phyloP scores from a whole-genome alignment of 345 rosid genomes.

The Turritis glabra region DNA sequence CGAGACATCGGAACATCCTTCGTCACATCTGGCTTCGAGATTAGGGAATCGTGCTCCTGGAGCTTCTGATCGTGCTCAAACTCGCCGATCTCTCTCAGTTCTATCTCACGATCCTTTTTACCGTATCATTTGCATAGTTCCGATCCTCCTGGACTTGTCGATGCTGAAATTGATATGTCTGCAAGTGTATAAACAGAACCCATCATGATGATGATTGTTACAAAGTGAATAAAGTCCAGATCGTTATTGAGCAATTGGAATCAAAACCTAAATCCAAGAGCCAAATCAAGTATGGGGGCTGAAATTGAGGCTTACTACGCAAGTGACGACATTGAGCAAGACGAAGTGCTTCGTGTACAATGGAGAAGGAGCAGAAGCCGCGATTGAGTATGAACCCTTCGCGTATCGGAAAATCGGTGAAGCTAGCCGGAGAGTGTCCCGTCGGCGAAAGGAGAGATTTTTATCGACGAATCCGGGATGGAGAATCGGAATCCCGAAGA shows the following conservation, averaged over 20 bases:
- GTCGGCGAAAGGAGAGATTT: slow-evolving; percentile 14
- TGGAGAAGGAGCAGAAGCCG: slow-evolving; percentile 17
- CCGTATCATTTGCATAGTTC: no score
- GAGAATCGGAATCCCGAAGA: slow-evolving; percentile 1
- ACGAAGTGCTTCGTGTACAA: slow-evolving; percentile 52
- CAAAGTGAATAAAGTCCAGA: not conserved
- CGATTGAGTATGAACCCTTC: slow-evolving; percentile 17
- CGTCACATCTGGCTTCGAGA: not conserved
- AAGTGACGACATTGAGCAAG: slow-evolving; percentile 63
- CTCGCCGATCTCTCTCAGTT: not conserved
- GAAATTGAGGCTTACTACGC: slow-evolving; percentile 47
- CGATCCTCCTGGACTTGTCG: no score
- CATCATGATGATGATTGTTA: not conserved
- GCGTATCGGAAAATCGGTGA: slow-evolving; percentile 32
- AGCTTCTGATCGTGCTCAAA: accelerated
- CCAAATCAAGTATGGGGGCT: not conserved
- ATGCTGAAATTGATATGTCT: slow-evolving; percentile 81
- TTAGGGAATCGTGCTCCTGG: not conserved
- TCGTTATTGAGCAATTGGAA: not conserved
- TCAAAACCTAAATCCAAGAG: slow-evolving; percentile 20
- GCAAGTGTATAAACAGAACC: slow-evolving; percentile 11
- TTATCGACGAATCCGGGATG: not conserved
- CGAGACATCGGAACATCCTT: not conserved
- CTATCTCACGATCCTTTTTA: not conserved
- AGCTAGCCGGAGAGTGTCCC: slow-evolving; percentile 33